A percentile compares a stretch with the other conserved stretches of the same genome.
Conservation (phyloP, 2,329 filamentous ascomycete genomes). For the Dothidotthia symphoricarpi region DNA sequence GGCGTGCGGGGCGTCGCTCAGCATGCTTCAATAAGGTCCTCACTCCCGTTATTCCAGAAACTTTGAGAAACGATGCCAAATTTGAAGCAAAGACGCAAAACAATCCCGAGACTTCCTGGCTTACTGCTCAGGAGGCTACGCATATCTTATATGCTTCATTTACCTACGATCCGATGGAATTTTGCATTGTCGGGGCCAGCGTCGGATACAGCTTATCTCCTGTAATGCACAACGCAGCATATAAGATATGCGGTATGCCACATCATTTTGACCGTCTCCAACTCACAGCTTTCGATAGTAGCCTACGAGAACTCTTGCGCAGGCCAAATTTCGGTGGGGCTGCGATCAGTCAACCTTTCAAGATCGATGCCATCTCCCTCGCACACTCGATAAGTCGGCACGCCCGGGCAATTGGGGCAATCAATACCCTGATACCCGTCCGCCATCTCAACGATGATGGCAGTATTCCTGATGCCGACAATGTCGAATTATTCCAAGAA, state of each 20-base stretch:
- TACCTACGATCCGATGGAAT: constrained; percentile 65
- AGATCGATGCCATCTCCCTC: constrained; percentile 64
- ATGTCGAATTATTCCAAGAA: constrained; percentile 51
- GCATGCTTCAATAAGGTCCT: constrained; percentile 65
- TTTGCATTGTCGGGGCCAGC: constrained; percentile 71
- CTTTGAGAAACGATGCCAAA: constrained; percentile 37
- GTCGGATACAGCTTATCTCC: constrained; percentile 73
- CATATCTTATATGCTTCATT: constrained; percentile 65
- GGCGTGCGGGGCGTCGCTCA: constrained; percentile 60
- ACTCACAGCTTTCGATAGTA: constrained; percentile 56
- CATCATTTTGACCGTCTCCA: constrained; percentile 65
- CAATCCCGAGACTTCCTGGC: constrained; percentile 45
- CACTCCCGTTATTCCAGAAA: constrained; percentile 59
- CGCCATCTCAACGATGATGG: constrained; percentile 58
- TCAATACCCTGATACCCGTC: constrained; percentile 73
- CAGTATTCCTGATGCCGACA: constrained; percentile 56
- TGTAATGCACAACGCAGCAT: constrained; percentile 72
- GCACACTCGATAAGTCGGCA: constrained; percentile 67
- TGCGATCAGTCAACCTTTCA: constrained; percentile 70
- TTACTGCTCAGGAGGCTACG: constrained; percentile 64
- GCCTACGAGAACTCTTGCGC: constrained; percentile 60
- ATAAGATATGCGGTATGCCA: constrained; percentile 64
- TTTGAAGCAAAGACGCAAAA: constrained; percentile 40
- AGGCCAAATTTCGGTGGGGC: constrained; percentile 69
- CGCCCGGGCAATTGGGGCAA: constrained; percentile 70